Base-by-base conservation (phyloP, 2,329 filamentous ascomycete genomes). In the Blastomyces gilchristii region DNA sequence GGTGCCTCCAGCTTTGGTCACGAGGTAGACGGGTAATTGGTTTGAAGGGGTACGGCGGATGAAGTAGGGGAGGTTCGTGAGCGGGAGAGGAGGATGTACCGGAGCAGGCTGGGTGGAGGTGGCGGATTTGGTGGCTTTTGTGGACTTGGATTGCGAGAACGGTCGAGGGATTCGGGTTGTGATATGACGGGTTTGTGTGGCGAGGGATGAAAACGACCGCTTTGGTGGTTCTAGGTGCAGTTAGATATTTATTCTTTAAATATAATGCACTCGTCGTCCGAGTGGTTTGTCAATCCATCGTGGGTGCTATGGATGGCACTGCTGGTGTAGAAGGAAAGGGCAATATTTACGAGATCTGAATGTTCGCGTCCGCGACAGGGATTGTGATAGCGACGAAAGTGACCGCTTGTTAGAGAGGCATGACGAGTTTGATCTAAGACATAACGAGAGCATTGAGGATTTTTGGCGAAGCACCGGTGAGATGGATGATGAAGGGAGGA, bases 1-100 rank as follows among this genome's bases (percentile, higher is more conserved):
- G 67, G 89, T 94, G 16, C 90, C 90, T 61, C 91, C 91, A 14
- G 85, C 82, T 78, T 90, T 92, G 67, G 77, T 79, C 67, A 85
- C 80, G 18, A 86, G 80, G 77, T 97, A 99, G 54, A 97, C 83
- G 31, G 90, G 86, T 2, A 94, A 79, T 67, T 90, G 85, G 58
- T 85, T 83, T 47, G 84, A 87, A 0, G 81, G 78, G 2, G 90
- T 93, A 65, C 91, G 87, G 60, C 80, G 80, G 67, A 97, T 82
- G 69, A 86, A 82, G 79, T 91, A 96, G 12, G 84, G 82, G 39
- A 84, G 74, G 58, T 79, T 81, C 58, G 74, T 76, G 59, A 75
- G 65, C 64, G 67, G 71, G 57, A 73, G 67, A 62, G 71, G 67
- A 41, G 71, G 62, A 52, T 61, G 39, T 16, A 31, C 31, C 0